These are phyloP conservation scores for Pulveroboletus sp. DNA, from an alignment of 768 basidiomycete species.

Conservation along the genomic window DNA sequence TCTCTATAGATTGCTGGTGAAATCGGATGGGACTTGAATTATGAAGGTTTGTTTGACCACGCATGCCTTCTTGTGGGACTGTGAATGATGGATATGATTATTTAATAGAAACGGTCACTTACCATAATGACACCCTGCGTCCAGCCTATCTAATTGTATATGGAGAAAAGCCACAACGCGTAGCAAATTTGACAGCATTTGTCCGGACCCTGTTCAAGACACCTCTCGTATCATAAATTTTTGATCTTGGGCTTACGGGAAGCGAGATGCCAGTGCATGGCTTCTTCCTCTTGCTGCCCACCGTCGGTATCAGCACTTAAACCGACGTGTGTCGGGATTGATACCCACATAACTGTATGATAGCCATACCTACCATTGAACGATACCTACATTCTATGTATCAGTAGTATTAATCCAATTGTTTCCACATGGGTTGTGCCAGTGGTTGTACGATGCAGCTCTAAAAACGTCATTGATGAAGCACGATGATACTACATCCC, in stretches of 20 bases:
- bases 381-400: no score
- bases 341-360: slow-evolving; percentile 21
- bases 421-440: no score
- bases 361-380: slow-evolving; percentile 9
- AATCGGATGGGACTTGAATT: slow-evolving; percentile 63
- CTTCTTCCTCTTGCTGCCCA: neutral
- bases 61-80: neutral
- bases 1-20: slow-evolving; percentile 50
- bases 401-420: no score
- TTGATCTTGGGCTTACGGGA: neutral
- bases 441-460: no score
- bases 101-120: slow-evolving; percentile 59
- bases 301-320: no score
- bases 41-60: slow-evolving; percentile 36
- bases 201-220: slow-evolving; percentile 31
- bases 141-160: slow-evolving; percentile 67
- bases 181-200: slow-evolving; percentile 23
- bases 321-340: slow-evolving; percentile 1
- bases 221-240: slow-evolving; percentile 24
- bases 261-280: neutral
- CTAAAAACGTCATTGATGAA: no score
- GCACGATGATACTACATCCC: no score
- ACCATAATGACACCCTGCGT: slow-evolving; percentile 61
- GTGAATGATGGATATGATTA: neutral
- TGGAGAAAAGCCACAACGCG: slow-evolving; percentile 30